Conservation (phyloP, 768 basidiomycete genomes). For the Rhizopogon salebrosus region DNA sequence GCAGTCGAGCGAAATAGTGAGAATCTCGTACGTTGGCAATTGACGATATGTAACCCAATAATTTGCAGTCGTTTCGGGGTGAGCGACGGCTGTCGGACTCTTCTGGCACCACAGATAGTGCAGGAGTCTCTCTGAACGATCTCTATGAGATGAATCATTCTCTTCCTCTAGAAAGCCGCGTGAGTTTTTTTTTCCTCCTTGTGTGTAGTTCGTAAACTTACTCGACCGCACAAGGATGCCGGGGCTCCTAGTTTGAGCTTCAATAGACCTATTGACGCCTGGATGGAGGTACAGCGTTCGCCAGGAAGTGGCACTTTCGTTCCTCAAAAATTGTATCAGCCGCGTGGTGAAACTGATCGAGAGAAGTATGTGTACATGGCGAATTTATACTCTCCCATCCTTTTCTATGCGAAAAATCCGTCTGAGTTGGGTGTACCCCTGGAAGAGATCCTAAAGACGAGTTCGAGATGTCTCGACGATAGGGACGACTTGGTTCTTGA, state of each 20-base stretch:
- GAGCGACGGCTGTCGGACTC: no score
- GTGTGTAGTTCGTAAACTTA: not conserved
- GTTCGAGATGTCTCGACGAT: slow-evolving; percentile 45
- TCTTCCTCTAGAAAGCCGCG: not conserved
- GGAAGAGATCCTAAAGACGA: slow-evolving; percentile 52
- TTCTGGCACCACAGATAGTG: not conserved
- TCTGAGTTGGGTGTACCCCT: slow-evolving; percentile 57
- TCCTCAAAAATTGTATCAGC: slow-evolving; percentile 65
- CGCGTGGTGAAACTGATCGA: slow-evolving; percentile 65
- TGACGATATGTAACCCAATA: not conserved
- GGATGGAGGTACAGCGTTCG: slow-evolving; percentile 13
- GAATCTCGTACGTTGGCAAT: not conserved
- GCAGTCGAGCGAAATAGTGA: not conserved
- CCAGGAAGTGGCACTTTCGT: slow-evolving; percentile 42
- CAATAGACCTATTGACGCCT: not conserved
- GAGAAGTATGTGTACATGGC: slow-evolving; percentile 69
- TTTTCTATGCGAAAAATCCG: slow-evolving; percentile 50
- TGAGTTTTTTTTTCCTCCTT: not conserved
- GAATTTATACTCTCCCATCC: slow-evolving; percentile 53
- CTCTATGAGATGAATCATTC: not conserved
- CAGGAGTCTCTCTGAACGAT: not conserved
- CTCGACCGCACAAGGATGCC: not conserved
- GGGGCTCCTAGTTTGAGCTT: not conserved
- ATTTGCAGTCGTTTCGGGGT: not conserved
- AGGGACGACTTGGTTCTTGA: slow-evolving; percentile 59